phyloP scores from a whole-genome alignment of 2,329 filamentous ascomycete genomes.

The Hysterium pulicare region DNA sequence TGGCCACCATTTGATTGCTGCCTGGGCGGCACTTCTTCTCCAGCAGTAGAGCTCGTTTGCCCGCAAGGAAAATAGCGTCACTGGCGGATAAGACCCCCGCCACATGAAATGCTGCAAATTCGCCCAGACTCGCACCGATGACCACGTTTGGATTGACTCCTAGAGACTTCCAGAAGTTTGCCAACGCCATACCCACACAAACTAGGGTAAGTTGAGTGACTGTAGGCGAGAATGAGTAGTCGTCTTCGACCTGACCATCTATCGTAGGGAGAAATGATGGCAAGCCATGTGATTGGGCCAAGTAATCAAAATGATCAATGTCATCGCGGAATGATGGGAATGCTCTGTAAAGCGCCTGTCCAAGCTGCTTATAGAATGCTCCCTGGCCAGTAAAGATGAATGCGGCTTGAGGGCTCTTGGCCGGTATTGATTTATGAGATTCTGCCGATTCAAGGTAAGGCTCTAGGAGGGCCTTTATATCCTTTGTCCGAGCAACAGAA shows the following conservation, averaged over 20 bases:
- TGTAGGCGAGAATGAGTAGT: constrained; percentile 7
- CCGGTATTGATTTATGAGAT: neutral
- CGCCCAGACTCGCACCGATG: constrained; percentile 35
- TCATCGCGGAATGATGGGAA: constrained; percentile 23
- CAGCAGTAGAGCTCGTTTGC: constrained; percentile 30
- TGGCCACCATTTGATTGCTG: constrained; percentile 33
- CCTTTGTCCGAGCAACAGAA: neutral
- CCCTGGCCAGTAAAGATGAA: neutral
- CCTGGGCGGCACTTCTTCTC: constrained; percentile 16
- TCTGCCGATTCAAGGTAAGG: neutral
- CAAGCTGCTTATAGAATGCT: neutral
- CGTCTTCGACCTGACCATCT: constrained; percentile 5
- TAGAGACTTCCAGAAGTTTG: constrained; percentile 10
- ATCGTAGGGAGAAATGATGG: constrained; percentile 21
- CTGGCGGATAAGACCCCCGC: constrained; percentile 32
- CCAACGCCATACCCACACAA: constrained; percentile 38
- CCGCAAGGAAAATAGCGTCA: constrained; percentile 36
- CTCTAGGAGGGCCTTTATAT: neutral
- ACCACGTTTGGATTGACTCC: constrained; percentile 14
- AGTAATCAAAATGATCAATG: constrained; percentile 26
- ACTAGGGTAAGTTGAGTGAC: constrained; percentile 40
- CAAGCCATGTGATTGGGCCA: constrained; percentile 29
- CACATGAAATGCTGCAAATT: constrained; percentile 37
- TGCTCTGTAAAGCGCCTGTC: neutral
- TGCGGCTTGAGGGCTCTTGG: neutral